phyloP scores from a whole-genome alignment of 306 rosid genomes.

The Cucurbita argyrosperma region DNA sequence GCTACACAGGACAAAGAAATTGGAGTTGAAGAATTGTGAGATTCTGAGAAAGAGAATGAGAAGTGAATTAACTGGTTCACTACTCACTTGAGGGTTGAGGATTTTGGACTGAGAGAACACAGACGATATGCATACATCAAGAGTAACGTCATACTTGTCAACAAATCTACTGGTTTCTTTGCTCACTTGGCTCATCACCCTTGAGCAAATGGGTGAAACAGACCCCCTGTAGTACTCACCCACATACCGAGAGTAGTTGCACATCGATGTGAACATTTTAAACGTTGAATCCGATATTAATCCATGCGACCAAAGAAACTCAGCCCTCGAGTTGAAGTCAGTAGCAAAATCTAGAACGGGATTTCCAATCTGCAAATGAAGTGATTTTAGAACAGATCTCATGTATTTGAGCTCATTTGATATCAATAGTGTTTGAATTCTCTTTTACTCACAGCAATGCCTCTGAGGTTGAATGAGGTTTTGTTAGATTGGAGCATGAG shows the following conservation, averaged over 20 bases:
- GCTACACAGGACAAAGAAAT: conserved; percentile 28
- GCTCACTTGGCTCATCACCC: conserved; percentile 42
- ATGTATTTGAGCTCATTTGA: neutral
- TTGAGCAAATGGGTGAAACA: conserved; percentile 31
- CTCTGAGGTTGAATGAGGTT: conserved; percentile 31
- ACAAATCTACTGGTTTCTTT: conserved; percentile 46
- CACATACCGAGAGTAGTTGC: conserved; percentile 44
- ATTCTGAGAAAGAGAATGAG: neutral
- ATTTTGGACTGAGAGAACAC: conserved; percentile 34
- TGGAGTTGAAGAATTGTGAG: neutral
- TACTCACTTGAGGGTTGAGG: conserved; percentile 33
- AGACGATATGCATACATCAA: conserved; percentile 44
- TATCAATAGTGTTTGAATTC: neutral
- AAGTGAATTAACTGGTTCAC: neutral
- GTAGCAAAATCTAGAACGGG: conserved; percentile 44
- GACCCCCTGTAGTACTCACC: conserved; percentile 38
- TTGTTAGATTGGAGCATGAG: conserved; percentile 29
- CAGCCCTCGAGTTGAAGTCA: conserved; percentile 45
- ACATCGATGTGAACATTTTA: conserved; percentile 31
- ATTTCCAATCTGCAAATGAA: conserved; percentile 32
- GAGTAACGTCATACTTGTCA: conserved; percentile 52
- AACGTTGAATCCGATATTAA: conserved; percentile 38
- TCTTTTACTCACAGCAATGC: conserved; percentile 37
- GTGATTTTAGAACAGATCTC: neutral
- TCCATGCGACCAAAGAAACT: conserved; percentile 52